A percentile compares a stretch with the other conserved stretches of the same genome.
These are phyloP conservation scores for Antrodiella citrinella DNA, from an alignment of 768 basidiomycete genomes.

Conservation along the genomic window DNA sequence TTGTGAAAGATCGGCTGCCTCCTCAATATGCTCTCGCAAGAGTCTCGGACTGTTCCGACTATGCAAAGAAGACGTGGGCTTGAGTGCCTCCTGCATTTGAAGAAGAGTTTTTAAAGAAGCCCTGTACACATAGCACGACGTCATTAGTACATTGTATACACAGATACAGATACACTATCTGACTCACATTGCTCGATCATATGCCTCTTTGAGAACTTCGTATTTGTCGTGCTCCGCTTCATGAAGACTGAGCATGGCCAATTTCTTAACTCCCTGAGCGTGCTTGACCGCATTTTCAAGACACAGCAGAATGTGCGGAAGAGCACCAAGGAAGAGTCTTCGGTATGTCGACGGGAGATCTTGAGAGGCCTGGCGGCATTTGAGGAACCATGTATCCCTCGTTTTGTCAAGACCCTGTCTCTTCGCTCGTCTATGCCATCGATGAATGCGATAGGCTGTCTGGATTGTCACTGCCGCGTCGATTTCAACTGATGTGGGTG, in stretches of 20 bases:
- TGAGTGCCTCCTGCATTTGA: not conserved
- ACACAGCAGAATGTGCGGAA: constrained; percentile 7
- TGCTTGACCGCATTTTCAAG: not conserved
- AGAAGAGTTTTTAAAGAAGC: not conserved
- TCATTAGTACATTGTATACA: too few relatives aligned
- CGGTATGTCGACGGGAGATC: constrained; percentile 1
- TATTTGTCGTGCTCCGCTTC: too few relatives aligned
- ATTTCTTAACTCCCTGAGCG: constrained; percentile 4
- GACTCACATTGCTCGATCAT: not conserved
- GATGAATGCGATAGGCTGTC: not conserved
- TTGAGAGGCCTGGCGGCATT: not conserved
- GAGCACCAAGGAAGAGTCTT: constrained; percentile 5
- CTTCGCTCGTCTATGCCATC: too few relatives aligned
- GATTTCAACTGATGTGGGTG: not conserved
- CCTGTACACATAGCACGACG: too few relatives aligned
- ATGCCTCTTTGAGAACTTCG: too few relatives aligned
- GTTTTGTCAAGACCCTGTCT: too few relatives aligned
- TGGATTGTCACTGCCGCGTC: not conserved
- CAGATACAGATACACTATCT: too few relatives aligned
- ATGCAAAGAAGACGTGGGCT: not conserved
- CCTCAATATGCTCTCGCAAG: too few relatives aligned
- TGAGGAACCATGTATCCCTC: too few relatives aligned
- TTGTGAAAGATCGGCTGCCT: too few relatives aligned
- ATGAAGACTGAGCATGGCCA: not conserved
- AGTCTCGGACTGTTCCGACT: too few relatives aligned